Evolutionary conservation across 129 eudicot species (phyloP).

Genomic region (Artemisia annua): DNA sequence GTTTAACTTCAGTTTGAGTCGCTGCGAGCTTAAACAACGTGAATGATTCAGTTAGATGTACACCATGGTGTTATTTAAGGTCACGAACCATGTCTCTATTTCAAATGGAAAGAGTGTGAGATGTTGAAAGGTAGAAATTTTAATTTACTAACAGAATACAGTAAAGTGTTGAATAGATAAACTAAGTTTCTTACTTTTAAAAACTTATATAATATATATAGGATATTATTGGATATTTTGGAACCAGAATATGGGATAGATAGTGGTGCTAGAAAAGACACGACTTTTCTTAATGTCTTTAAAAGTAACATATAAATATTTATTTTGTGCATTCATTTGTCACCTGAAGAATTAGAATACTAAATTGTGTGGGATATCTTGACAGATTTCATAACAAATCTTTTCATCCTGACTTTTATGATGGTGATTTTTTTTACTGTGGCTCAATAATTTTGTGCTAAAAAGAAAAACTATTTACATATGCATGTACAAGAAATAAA

Average conservation of each 20-base stretch:
- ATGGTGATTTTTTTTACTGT: too few species aligned
- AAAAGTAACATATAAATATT: background rate
- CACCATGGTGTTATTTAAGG: too few species aligned
- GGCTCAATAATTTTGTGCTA: too few species aligned
- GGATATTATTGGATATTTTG: background rate
- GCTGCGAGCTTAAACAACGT: too few species aligned
- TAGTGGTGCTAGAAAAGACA: background rate
- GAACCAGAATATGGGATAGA: background rate
- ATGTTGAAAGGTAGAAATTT: background rate
- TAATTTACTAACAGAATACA: background rate
- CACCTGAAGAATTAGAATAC: background rate
- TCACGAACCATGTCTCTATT: background rate
- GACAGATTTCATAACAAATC: too few species aligned
- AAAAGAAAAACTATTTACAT: too few species aligned
- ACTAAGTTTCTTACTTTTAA: too few species aligned
- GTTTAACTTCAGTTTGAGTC: too few species aligned
- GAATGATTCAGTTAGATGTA: background rate
- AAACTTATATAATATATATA: too few species aligned
- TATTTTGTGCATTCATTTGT: background rate
- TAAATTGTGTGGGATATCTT: background rate
- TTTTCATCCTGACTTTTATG: too few species aligned
- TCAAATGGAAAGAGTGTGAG: background rate
- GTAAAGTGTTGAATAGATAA: background rate
- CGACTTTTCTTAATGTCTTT: background rate
- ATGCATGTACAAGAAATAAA: too few species aligned